A percentile compares a stretch with the other conserved stretches of the same genome.
Conservation (phyloP, 2,329 filamentous ascomycete species). For the Xylaria sp. region DNA sequence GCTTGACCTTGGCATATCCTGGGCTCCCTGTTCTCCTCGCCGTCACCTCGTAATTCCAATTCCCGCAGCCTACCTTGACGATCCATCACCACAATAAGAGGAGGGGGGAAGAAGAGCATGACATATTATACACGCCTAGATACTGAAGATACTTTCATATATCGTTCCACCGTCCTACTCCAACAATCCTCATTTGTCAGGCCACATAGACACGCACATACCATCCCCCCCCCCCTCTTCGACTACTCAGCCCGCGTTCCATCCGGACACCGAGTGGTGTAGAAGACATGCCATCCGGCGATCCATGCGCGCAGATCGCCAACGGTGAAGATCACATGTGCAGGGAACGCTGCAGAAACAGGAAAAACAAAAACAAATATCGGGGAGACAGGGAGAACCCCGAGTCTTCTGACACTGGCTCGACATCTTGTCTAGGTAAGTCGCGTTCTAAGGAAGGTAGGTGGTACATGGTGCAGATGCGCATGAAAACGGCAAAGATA, state of each 20-base stretch:
- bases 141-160: neutral
- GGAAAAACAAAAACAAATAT: neutral
- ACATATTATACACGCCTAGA: neutral
- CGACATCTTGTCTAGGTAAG: neutral
- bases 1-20: neutral
- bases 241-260: slow-evolving; percentile 13
- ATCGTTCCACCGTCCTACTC: neutral
- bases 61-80: neutral
- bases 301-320: neutral
- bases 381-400: neutral
- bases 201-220: neutral
- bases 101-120: neutral
- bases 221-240: neutral
- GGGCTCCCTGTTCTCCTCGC: no score
- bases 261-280: slow-evolving; percentile 27
- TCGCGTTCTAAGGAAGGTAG: neutral
- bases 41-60: neutral
- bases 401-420: neutral
- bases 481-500: no score
- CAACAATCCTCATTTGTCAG: neutral
- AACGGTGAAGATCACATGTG: slow-evolving; percentile 14
- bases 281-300: neutral
- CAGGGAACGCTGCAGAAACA: neutral
- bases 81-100: neutral
- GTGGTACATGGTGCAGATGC: neutral